Percentiles rank a stretch among this genome's conserved stretches.
Conservation (phyloP, 2,329 filamentous ascomycete species). For the Hypoxylon sp. region DNA sequence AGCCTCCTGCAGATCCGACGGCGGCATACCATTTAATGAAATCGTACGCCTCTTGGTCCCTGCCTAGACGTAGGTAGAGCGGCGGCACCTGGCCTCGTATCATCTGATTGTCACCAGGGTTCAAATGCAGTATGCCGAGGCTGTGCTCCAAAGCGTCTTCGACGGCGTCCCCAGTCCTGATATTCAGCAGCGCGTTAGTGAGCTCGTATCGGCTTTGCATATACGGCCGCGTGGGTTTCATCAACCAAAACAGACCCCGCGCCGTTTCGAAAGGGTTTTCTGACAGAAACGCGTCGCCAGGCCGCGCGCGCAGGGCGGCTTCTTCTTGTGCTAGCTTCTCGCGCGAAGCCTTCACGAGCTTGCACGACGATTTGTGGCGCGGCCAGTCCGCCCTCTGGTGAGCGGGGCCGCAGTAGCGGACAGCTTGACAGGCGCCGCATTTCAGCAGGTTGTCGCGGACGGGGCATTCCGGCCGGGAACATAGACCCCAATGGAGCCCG, state of each 20-base stretch:
- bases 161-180: slow-evolving; percentile 38
- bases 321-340: slow-evolving; percentile 20
- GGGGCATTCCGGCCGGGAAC: slow-evolving; percentile 21
- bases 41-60: slow-evolving; percentile 47
- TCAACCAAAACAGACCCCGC: slow-evolving; percentile 23
- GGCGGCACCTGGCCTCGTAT: slow-evolving; percentile 39
- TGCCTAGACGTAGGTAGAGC: slow-evolving; percentile 41
- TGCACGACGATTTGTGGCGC: slow-evolving; percentile 39
- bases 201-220: slow-evolving; percentile 32
- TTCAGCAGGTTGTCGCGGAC: slow-evolving; percentile 31
- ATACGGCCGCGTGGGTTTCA: slow-evolving; percentile 28
- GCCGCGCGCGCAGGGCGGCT: slow-evolving; percentile 21
- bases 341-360: slow-evolving; percentile 26
- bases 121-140: slow-evolving; percentile 39
- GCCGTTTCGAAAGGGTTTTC: slow-evolving; percentile 24
- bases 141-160: slow-evolving; percentile 32
- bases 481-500: slow-evolving; percentile 32
- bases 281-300: slow-evolving; percentile 4
- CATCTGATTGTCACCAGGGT: slow-evolving; percentile 38
- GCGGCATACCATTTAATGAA: slow-evolving; percentile 43
- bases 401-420: slow-evolving; percentile 40
- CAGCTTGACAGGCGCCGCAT: slow-evolving; percentile 37
- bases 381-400: slow-evolving; percentile 40
- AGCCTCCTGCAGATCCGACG: slow-evolving; percentile 3
- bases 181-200: slow-evolving; percentile 29